A percentile compares a stretch with the other conserved stretches of the same genome.
Conservation (phyloP, 257 asterid species). For the Paraleonurus japonicus region DNA sequence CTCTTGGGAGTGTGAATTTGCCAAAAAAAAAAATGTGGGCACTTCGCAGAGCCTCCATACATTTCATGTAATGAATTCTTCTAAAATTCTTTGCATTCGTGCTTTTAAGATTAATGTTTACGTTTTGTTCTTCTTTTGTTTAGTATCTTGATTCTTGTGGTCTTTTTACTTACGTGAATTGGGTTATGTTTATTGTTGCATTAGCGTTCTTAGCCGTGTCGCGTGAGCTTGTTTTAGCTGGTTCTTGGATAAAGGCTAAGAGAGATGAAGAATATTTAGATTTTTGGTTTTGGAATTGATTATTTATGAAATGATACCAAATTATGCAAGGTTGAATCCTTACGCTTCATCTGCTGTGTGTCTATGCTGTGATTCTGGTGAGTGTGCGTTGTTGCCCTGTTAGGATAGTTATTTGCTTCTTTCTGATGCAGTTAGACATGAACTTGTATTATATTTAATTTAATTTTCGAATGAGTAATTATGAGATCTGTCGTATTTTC, state of each 20-base stretch:
- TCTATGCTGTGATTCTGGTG: neutral
- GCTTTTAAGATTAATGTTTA: neutral
- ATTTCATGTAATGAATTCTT: conserved; percentile 39
- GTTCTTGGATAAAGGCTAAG: neutral
- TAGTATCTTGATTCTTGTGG: neutral
- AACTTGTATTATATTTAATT: neutral
- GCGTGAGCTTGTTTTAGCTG: neutral
- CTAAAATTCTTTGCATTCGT: neutral
- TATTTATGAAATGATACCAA: neutral
- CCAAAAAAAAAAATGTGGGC: conserved; percentile 50
- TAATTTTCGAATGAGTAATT: neutral
- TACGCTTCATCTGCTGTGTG: neutral
- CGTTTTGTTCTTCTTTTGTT: neutral
- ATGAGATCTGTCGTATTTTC: conserved; percentile 18
- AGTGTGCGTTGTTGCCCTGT: neutral
- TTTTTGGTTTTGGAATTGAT: neutral
- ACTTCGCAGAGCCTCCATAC: conserved; percentile 55
- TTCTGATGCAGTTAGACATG: neutral
- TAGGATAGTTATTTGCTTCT: neutral
- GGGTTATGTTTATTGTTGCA: neutral
- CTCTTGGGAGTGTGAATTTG: neutral
- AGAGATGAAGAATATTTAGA: neutral
- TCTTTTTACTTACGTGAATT: neutral
- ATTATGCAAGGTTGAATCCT: neutral
- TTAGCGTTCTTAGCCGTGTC: neutral